A percentile compares a stretch with the other conserved stretches of the same genome.
phyloP scores from a whole-genome alignment of 148 eudicot genomes.

The Dianthus caryophyllus region DNA sequence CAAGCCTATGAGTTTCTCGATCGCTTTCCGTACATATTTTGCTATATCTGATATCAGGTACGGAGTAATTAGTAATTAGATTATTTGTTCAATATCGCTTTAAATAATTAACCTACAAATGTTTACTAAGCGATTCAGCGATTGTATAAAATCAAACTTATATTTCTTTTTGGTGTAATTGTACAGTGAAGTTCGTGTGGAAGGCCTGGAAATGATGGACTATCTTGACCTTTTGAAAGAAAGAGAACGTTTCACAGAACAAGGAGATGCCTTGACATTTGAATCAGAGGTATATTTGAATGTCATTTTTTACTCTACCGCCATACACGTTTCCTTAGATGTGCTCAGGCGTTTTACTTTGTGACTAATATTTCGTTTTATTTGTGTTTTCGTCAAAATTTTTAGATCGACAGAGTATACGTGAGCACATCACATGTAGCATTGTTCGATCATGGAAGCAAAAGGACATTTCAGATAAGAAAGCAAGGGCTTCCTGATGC shows the following conservation, averaged over 20 bases:
- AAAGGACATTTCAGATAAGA: constrained; percentile 57
- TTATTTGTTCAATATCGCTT: no score
- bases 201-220: constrained; percentile 88
- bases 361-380: neutral
- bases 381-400: neutral
- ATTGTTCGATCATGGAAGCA: constrained; percentile 72
- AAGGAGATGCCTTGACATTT: constrained; percentile 95
- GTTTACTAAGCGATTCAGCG: no score
- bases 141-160: neutral
- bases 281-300: constrained; percentile 72
- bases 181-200: constrained; percentile 93
- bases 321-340: neutral
- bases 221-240: constrained; percentile 65
- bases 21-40: constrained; percentile 78
- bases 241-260: constrained; percentile 82
- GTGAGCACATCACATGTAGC: constrained; percentile 55
- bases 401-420: constrained; percentile 76
- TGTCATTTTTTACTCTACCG: neutral
- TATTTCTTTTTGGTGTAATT: constrained; percentile 5
- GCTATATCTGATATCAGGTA: constrained; percentile 93
- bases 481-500: constrained; percentile 90
- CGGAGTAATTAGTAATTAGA: neutral
- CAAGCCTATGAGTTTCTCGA: constrained; percentile 82
- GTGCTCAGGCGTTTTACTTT: neutral
- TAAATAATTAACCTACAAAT: no score